These are phyloP conservation scores for Apiotrichum montevideense DNA, from an alignment of 1,284 basidiomycete genomes.

Conservation along the genomic window DNA sequence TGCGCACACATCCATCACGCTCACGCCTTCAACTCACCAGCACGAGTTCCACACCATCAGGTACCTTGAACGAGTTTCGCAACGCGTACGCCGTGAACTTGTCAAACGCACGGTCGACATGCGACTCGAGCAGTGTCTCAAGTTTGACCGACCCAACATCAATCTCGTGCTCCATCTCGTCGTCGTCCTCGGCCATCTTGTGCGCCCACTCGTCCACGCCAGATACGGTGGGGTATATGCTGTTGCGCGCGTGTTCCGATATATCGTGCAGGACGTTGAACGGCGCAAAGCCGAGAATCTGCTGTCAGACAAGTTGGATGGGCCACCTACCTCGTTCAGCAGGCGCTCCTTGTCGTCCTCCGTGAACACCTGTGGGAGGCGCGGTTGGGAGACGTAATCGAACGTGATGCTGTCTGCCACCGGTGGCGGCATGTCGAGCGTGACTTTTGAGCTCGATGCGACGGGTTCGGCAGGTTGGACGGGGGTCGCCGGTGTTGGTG, in stretches of 20 bases:
- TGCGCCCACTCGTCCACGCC: conserved; percentile 33
- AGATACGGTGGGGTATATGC: conserved; percentile 29
- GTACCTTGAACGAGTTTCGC: conserved; percentile 45
- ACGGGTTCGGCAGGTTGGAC: not conserved
- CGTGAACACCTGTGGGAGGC: not conserved
- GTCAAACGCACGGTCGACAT: conserved; percentile 46
- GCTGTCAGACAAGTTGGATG: not conserved
- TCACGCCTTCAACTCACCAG: conserved; percentile 30
- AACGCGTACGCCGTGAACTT: conserved; percentile 43
- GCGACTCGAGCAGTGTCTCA: conserved; percentile 44
- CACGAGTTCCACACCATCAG: conserved; percentile 36
- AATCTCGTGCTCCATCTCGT: conserved; percentile 27
- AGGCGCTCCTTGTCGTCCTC: conserved; percentile 21
- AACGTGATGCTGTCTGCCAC: not conserved
- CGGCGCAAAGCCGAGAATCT: conserved; percentile 42
- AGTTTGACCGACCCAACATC: conserved; percentile 37
- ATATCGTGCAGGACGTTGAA: conserved; percentile 34
- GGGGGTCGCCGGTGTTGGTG: too few relatives aligned
- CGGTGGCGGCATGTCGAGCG: not conserved
- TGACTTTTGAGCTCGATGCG: not conserved
- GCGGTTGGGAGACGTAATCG: not conserved
- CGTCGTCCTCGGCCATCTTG: conserved; percentile 10
- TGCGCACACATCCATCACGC: not conserved
- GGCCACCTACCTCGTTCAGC: conserved; percentile 33
- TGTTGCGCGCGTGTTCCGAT: conserved; percentile 30